These are phyloP conservation scores for Eutypella sp. DNA, from an alignment of 2,329 filamentous ascomycete species.

Conservation along the genomic window DNA sequence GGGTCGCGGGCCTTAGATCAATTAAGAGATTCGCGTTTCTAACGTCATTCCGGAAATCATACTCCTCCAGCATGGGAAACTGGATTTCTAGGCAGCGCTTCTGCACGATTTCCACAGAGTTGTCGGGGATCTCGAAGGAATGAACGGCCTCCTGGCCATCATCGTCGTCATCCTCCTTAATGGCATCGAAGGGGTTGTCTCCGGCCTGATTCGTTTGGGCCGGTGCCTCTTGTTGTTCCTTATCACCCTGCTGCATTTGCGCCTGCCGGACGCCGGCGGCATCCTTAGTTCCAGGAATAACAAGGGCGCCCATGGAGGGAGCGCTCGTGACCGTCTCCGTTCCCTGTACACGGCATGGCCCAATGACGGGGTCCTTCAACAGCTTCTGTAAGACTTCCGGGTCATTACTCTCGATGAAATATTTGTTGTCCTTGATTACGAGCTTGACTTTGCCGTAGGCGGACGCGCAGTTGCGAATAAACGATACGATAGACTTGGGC, in stretches of 20 bases:
- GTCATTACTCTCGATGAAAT: conserved; percentile 90
- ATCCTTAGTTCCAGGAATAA: conserved; percentile 92
- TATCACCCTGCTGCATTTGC: conserved; percentile 35
- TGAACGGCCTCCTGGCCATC: conserved; percentile 86
- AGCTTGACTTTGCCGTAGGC: conserved; percentile 95
- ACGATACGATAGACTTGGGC: conserved; percentile 72
- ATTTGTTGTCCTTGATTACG: conserved; percentile 89
- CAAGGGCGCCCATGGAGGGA: conserved; percentile 78
- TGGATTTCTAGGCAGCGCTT: conserved; percentile 84
- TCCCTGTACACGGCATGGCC: conserved; percentile 70
- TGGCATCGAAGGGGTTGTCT: conserved; percentile 64
- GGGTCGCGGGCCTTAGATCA: conserved; percentile 80
- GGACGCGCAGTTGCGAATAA: conserved; percentile 74
- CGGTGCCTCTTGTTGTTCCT: conserved; percentile 38
- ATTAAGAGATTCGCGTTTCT: conserved; percentile 90
- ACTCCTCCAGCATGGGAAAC: conserved; percentile 89
- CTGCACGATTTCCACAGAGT: conserved; percentile 78
- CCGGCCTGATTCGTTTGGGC: conserved; percentile 52
- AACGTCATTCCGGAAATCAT: conserved; percentile 91
- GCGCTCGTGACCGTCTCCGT: conserved; percentile 71
- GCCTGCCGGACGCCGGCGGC: conserved; percentile 83
- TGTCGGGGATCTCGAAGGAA: conserved; percentile 83
- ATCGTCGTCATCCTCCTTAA: conserved; percentile 78
- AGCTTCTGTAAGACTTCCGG: conserved; percentile 79
- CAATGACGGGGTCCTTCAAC: conserved; percentile 79